Conservation (phyloP, 2,329 filamentous ascomycete genomes). For the Botrytis cinerea region DNA sequence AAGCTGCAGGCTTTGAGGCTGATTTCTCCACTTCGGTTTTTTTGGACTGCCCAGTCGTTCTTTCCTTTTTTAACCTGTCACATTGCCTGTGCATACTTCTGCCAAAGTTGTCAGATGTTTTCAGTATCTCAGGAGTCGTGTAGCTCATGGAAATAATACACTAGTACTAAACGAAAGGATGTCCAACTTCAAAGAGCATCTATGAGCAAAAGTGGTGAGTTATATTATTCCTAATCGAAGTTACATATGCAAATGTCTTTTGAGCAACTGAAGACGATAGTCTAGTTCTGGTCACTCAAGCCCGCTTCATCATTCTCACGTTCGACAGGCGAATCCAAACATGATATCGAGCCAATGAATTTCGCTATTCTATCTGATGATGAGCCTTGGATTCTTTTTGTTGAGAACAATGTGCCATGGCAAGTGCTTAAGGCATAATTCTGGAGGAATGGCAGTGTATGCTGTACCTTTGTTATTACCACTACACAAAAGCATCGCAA, state of each 20-base stretch:
- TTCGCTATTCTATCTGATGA: not conserved
- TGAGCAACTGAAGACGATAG: not conserved
- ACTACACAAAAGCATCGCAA: not conserved
- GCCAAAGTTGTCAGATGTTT: not conserved
- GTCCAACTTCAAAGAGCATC: not conserved
- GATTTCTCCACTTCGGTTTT: not conserved
- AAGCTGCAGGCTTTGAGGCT: not conserved
- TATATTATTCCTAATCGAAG: not conserved
- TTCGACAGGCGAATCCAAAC: not conserved
- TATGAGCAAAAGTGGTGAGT: not conserved
- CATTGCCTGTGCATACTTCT: not conserved
- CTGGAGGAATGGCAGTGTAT: not conserved
- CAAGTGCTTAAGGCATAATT: not conserved
- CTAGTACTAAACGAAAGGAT: not conserved
- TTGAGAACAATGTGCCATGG: not conserved
- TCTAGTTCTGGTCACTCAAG: not conserved
- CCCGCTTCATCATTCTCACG: not conserved
- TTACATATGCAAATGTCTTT: not conserved
- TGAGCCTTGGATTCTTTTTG: not conserved
- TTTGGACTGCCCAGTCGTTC: not conserved
- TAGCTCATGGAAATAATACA: not conserved
- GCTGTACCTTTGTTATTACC: not conserved
- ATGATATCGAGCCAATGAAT: not conserved
- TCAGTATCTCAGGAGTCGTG: not conserved
- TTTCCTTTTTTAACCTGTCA: not conserved